Evolutionary conservation across 2,329 filamentous ascomycete species (phyloP).

Genomic region (Monosporascus cannonballus): DNA sequence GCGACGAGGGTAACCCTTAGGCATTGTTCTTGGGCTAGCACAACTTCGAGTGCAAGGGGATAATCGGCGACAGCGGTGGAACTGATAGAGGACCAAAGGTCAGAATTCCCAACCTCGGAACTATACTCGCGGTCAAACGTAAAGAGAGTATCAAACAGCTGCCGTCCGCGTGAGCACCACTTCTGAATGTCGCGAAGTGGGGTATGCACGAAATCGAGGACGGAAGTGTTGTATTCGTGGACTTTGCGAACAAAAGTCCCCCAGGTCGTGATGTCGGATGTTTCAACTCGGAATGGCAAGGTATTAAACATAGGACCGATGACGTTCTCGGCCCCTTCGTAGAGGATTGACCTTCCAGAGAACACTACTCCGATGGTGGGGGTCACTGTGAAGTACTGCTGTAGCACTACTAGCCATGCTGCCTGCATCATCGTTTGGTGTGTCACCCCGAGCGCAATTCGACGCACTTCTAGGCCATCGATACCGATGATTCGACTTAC

Average conservation of each 20-base stretch:
- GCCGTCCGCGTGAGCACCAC: slow-evolving; percentile 57
- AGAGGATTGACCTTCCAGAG: slow-evolving; percentile 68
- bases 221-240: slow-evolving; percentile 63
- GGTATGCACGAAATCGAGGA: slow-evolving; percentile 71
- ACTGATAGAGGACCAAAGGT: slow-evolving; percentile 50
- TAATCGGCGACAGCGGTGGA: slow-evolving; percentile 56
- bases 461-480: slow-evolving; percentile 41
- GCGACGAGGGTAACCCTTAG: slow-evolving; percentile 56
- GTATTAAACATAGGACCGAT: slow-evolving; percentile 90
- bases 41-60: slow-evolving; percentile 70
- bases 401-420: slow-evolving; percentile 62
- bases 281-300: slow-evolving; percentile 59
- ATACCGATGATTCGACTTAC: slow-evolving; percentile 29
- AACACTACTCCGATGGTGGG: slow-evolving; percentile 67
- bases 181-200: slow-evolving; percentile 74
- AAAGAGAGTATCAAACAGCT: slow-evolving; percentile 75
- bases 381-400: slow-evolving; percentile 38
- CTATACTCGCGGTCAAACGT: slow-evolving; percentile 61
- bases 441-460: slow-evolving; percentile 61
- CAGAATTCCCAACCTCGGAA: slow-evolving; percentile 16
- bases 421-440: slow-evolving; percentile 75
- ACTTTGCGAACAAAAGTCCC: slow-evolving; percentile 53
- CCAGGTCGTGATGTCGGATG: slow-evolving; percentile 47
- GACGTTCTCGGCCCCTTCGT: slow-evolving; percentile 58
- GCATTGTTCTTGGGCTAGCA: slow-evolving; percentile 39